Conservation (phyloP, 805 yeast species). For the Schwanniomyces polymorphus region DNA sequence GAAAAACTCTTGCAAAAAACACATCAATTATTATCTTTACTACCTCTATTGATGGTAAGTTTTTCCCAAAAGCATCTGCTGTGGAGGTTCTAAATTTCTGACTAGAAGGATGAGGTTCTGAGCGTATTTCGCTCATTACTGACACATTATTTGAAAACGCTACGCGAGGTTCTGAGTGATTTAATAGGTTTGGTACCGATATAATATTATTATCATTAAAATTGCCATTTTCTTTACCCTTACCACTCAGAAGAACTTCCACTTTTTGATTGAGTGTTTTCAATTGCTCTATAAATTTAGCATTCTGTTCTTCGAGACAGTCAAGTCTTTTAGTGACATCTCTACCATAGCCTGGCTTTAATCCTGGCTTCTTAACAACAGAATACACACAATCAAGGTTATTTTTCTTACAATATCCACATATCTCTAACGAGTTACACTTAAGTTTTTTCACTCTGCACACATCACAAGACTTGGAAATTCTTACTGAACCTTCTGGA, state of each 20-base stretch:
- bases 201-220: background rate
- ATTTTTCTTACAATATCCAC: conserved; percentile 67
- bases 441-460: conserved; percentile 19
- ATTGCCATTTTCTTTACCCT: conserved; percentile 1
- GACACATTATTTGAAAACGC: background rate
- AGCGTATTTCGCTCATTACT: conserved; percentile 4
- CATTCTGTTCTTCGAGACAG: conserved; percentile 5
- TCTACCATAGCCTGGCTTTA: conserved; percentile 16
- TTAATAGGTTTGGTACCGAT: background rate
- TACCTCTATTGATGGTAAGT: conserved; percentile 7
- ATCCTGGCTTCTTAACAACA: conserved; percentile 16
- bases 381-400: conserved; percentile 48
- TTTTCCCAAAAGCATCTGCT: background rate
- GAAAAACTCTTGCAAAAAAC: conserved; percentile 11
- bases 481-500: background rate
- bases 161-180: background rate
- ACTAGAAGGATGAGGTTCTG: background rate
- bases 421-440: conserved; percentile 62
- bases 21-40: conserved; percentile 8
- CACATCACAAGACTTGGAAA: conserved; percentile 4
- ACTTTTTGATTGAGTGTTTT: background rate
- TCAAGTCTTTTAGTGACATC: conserved; percentile 13
- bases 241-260: background rate
- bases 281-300: background rate
- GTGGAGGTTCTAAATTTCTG: background rate